Evolutionary conservation across 2,329 filamentous ascomycete species (phyloP).

Genomic region (Colletotrichum costaricense): DNA sequence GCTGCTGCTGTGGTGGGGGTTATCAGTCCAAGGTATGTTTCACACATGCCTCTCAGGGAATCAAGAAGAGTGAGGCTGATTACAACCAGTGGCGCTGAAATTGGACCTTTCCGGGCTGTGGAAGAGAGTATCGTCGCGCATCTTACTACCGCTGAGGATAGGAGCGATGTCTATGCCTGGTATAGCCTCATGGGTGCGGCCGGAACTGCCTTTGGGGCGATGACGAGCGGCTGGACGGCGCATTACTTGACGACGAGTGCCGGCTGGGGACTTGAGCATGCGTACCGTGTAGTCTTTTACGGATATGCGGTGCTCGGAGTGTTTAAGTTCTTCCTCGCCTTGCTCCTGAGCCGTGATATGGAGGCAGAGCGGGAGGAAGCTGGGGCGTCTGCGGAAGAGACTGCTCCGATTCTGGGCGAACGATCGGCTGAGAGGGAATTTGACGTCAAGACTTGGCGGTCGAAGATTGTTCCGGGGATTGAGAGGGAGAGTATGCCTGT

Average conservation of each 20-base stretch:
- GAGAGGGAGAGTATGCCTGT: background rate
- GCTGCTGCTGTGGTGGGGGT: background rate
- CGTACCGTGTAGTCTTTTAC: background rate
- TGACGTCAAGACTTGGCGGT: background rate
- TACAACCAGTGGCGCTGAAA: background rate
- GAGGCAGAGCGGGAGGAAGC: background rate
- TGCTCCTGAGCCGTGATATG: background rate
- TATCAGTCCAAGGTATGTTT: background rate
- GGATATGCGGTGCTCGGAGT: background rate
- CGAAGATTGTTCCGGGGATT: background rate
- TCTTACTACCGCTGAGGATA: background rate
- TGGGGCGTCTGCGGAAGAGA: background rate
- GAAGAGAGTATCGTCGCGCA: background rate
- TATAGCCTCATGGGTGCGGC: background rate
- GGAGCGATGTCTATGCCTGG: background rate
- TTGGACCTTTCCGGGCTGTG: background rate
- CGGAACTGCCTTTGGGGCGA: background rate
- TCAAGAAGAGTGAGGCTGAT: background rate
- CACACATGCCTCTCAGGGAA: background rate
- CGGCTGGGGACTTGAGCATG: background rate
- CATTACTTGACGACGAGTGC: background rate
- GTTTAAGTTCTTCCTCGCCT: background rate
- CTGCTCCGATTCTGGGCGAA: background rate
- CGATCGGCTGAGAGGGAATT: background rate
- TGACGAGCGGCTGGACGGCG: background rate